Base-by-base conservation (phyloP, 2,329 filamentous ascomycete species). In the Xylaria sp. region DNA sequence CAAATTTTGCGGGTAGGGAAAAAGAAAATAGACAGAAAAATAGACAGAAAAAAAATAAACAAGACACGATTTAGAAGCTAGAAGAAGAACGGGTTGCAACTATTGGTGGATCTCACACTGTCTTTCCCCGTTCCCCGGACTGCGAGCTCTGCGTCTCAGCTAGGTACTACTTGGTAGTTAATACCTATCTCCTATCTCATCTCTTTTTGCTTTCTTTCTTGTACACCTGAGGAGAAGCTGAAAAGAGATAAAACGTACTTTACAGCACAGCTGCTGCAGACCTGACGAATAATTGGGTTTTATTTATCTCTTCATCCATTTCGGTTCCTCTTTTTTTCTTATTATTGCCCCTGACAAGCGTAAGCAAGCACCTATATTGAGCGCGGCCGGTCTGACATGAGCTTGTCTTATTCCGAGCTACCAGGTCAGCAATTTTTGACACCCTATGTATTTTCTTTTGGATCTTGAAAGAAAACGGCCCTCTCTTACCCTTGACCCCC, bases 401-500 rank as follows among this genome's bases (percentile, higher is more conserved):
- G 28, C 56, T 54, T 20, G 18, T 41, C 10, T 46, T 49, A n/a
- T 52, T 25, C 46, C 41, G 33, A 8, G 33, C 5, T 36, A 36
- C 33, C 1, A 36, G 33, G 33, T 36, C 7, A 36, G 33, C 33
- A 36, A 36, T 36, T 9, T 36, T 36, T 36, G 4, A 8, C 33
- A 8, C 33, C 33, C 33, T 10, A 7, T 10, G 10, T 36, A 8
- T 31, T 15, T 43, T 28, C 23, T 6, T n/a, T 43, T 8, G n/a
- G 5, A 12, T 18, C 48, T 62, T 60, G 60, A 67, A 56, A 61
- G 64, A 67, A 67, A 67, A 64, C 55, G 64, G 67, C 67, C 67
- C 60, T 54, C 31, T 20, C 33, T 31, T 54, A 46, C 41, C 41
- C 39, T 46, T 12, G 12, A 8, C 36, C 41, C 13, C 43, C 58